Evolutionary conservation across 2,329 filamentous ascomycete species (phyloP), one percentile per base, ranked within the genome.

Genomic region (Trichoderma sp.): DNA sequence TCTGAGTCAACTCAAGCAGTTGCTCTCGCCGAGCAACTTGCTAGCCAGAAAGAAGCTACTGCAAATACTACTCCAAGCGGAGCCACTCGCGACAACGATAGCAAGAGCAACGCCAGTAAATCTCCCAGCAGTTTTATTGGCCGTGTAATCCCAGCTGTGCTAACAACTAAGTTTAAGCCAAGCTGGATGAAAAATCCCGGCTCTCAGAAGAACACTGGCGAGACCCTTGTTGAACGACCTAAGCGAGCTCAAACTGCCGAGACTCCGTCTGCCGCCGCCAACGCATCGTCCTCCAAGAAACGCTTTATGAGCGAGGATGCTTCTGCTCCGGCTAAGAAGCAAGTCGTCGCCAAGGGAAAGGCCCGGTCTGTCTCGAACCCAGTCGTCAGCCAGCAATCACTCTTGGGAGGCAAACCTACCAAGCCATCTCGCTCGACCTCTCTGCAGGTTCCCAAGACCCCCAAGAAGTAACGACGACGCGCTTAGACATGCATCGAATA

Each of bases 281-380:
- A 8, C 15, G 12, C 59, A 19, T 34, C 42, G 10, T 63, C 59
- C 2, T 48, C 42, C 19, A 57, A 57, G 37, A 65, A 53, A 27
- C 63, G 63, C 27, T 65, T 65, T 9, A 19, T 35, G 35, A 65
- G 50, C 19, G 63, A 65, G 7, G 52, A 57, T 19, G 13, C 63
- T 19, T 4, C 25, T 6, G 22, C 17, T n/a, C n/a, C 52, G 9
- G 39, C 52, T 29, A 65, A 65, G 52, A 65, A 65, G 52, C 63
- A 57, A 35, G 52, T 57, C 5, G 9, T 57, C 13, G 63, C 13
- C 19, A 57, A 57, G 27, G 63, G 63, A 48, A 65, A 19, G 13
- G 63, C 63, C 8, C 22, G 63, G 27, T 57, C 63, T 8, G 63
- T 65, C 19, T 65, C 63, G 9, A 57, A 17, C 13, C 63, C 63